These are phyloP conservation scores for Zygosaccharomyces pseudorouxii DNA, from an alignment of 805 yeast species.

Conservation along the genomic window DNA sequence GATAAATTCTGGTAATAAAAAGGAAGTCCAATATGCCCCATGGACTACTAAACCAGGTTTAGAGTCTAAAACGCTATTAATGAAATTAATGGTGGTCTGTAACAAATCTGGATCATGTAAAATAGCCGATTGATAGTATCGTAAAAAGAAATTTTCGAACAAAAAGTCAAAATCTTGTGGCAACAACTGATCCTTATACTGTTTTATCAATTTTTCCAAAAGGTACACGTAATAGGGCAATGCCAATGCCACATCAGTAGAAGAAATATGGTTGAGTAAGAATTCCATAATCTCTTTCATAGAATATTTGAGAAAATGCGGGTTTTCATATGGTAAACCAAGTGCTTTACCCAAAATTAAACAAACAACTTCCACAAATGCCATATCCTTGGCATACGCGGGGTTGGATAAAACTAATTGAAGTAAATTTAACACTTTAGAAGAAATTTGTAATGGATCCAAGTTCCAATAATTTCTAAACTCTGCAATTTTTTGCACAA, in stretches of 20 bases:
- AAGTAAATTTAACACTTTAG: slow-evolving; percentile 41
- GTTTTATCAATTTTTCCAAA: slow-evolving; percentile 41
- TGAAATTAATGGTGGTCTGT: slow-evolving; percentile 48
- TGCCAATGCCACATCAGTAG: slow-evolving; percentile 32
- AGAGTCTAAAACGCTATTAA: slow-evolving; percentile 45
- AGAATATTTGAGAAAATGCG: slow-evolving; percentile 29
- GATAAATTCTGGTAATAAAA: slow-evolving; percentile 30
- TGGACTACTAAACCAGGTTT: slow-evolving; percentile 47
- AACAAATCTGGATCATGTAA: slow-evolving; percentile 55
- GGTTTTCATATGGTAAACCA: slow-evolving; percentile 28
- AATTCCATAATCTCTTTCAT: slow-evolving; percentile 30
- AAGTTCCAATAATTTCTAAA: slow-evolving; percentile 44
- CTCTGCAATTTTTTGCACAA: slow-evolving; percentile 20
- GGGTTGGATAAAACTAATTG: slow-evolving; percentile 37
- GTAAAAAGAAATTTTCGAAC: slow-evolving; percentile 38
- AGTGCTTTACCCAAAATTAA: slow-evolving; percentile 44
- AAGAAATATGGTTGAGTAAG: slow-evolving; percentile 23
- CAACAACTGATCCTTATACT: slow-evolving; percentile 35
- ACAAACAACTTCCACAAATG: slow-evolving; percentile 60
- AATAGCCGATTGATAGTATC: slow-evolving; percentile 35
- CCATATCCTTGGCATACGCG: slow-evolving; percentile 40
- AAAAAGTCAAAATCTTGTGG: slow-evolving; percentile 36
- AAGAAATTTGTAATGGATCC: slow-evolving; percentile 46
- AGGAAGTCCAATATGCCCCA: slow-evolving; percentile 24
- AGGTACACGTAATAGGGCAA: slow-evolving; percentile 44